phyloP scores from a whole-genome alignment of 2,329 filamentous ascomycete species.

The Magnaporthales sp. region DNA sequence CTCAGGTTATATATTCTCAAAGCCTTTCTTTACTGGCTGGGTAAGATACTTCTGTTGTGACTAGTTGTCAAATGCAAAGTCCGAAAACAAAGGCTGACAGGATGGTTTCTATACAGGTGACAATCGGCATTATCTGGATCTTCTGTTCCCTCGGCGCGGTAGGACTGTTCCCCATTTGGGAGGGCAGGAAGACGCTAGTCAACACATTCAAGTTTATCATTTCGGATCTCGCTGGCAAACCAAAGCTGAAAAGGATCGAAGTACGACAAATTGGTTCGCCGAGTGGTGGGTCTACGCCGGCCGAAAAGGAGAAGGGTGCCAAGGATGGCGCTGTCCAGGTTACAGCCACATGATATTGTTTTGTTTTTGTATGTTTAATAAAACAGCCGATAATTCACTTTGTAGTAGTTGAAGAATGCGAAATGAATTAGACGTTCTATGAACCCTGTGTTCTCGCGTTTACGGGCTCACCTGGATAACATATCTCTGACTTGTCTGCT shows the following conservation, averaged over 20 bases:
- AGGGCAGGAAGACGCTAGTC: slow-evolving; percentile 38
- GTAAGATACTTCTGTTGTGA: too few relatives aligned
- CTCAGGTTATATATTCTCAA: slow-evolving; percentile 69
- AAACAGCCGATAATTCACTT: background rate
- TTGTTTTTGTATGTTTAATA: background rate
- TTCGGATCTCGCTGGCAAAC: background rate
- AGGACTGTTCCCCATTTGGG: slow-evolving; percentile 72
- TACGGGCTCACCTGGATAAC: too few relatives aligned
- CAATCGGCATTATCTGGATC: slow-evolving; percentile 71
- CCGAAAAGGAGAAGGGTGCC: background rate
- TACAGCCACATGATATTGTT: background rate
- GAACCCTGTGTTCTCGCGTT: too few relatives aligned
- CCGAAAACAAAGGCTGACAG: background rate
- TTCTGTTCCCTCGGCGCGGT: slow-evolving; percentile 66
- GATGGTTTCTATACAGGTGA: slow-evolving; percentile 26
- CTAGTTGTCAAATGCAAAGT: too few relatives aligned
- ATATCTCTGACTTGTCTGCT: too few relatives aligned
- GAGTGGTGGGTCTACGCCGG: background rate
- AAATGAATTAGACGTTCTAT: too few relatives aligned
- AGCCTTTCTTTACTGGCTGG: slow-evolving; percentile 78
- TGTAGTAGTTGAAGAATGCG: too few relatives aligned
- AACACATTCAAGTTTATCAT: background rate
- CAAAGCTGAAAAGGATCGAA: background rate
- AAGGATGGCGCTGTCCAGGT: background rate
- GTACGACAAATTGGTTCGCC: background rate